Conservation (phyloP, 306 rosid genomes). For the Canavalia ensiformis region DNA sequence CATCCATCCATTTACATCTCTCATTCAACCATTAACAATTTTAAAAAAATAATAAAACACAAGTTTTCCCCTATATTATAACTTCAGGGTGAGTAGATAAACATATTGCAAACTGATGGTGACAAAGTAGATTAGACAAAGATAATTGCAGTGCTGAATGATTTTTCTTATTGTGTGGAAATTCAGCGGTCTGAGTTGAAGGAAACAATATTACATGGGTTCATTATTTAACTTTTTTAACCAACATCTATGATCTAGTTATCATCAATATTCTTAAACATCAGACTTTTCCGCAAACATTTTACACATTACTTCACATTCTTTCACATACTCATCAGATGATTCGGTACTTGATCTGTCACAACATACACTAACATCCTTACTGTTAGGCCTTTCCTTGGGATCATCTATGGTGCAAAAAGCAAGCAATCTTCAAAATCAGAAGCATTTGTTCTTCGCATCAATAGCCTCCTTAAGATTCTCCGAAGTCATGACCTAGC, state of each 20-base stretch:
- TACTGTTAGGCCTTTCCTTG: slow-evolving; percentile 86
- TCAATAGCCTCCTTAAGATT: slow-evolving; percentile 72
- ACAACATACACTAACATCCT: slow-evolving; percentile 82
- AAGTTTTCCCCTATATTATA: neutral
- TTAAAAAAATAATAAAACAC: too few relatives aligned
- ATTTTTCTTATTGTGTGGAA: neutral
- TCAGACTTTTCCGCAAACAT: neutral
- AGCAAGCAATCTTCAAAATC: slow-evolving; percentile 87
- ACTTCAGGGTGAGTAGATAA: slow-evolving; percentile 5
- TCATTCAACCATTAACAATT: too few relatives aligned
- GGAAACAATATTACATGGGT: slow-evolving; percentile 20
- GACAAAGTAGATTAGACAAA: neutral
- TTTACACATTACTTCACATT: slow-evolving; percentile 16
- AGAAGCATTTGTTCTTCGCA: slow-evolving; percentile 91
- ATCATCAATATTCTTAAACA: neutral
- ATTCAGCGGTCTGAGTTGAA: slow-evolving; percentile 43
- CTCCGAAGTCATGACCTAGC: slow-evolving; percentile 68
- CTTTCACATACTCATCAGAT: neutral
- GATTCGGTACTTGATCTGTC: slow-evolving; percentile 75
- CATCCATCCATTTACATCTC: neutral
- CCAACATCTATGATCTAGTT: neutral
- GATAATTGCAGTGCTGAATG: slow-evolving; percentile 19
- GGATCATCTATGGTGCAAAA: slow-evolving; percentile 86
- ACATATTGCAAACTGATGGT: slow-evolving; percentile 10
- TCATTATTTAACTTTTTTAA: slow-evolving; percentile 9